Evolutionary conservation across 2,329 filamentous ascomycete species (phyloP).

Genomic region (Xylariaceae sp.): DNA sequence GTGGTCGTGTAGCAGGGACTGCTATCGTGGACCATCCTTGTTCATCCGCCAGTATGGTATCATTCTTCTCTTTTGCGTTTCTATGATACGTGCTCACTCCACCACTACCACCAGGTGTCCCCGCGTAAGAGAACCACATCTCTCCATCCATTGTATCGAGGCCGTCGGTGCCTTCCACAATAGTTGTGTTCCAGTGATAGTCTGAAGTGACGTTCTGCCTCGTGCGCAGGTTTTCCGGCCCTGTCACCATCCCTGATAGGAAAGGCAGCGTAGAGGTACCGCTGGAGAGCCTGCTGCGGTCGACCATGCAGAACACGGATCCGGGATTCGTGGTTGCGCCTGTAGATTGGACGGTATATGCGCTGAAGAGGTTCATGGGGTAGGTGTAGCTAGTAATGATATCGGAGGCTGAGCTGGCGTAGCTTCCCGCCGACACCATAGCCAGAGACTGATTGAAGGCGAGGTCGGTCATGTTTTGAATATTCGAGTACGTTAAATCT

Average conservation of each 20-base stretch:
- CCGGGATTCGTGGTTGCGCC: conserved; percentile 24
- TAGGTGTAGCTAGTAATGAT: conserved; percentile 23
- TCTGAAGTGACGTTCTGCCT: conserved; percentile 27
- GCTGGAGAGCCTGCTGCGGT: conserved; percentile 23
- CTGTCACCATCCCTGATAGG: conserved; percentile 17
- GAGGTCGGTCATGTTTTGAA: conserved; percentile 23
- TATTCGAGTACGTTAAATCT: conserved; percentile 23
- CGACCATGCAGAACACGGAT: conserved; percentile 25
- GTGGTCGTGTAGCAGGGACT: not conserved
- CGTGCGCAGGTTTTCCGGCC: conserved; percentile 15
- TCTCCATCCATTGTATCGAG: conserved; percentile 24
- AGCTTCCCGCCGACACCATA: conserved; percentile 17
- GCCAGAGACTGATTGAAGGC: conserved; percentile 26
- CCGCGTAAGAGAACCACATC: conserved; percentile 24
- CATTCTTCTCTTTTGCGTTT: conserved; percentile 6
- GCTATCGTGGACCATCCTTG: conserved; percentile 17
- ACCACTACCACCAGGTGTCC: conserved; percentile 9
- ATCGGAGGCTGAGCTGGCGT: conserved; percentile 17
- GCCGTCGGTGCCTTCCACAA: conserved; percentile 24
- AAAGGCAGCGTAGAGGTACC: conserved; percentile 20
- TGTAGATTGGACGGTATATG: conserved; percentile 23
- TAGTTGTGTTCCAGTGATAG: conserved; percentile 29
- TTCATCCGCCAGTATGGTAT: conserved; percentile 20
- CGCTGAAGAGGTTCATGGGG: conserved; percentile 28
- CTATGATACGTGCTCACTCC: conserved; percentile 4